phyloP scores from a whole-genome alignment of 2,329 filamentous ascomycete genomes.

The Penicillium sp. region DNA sequence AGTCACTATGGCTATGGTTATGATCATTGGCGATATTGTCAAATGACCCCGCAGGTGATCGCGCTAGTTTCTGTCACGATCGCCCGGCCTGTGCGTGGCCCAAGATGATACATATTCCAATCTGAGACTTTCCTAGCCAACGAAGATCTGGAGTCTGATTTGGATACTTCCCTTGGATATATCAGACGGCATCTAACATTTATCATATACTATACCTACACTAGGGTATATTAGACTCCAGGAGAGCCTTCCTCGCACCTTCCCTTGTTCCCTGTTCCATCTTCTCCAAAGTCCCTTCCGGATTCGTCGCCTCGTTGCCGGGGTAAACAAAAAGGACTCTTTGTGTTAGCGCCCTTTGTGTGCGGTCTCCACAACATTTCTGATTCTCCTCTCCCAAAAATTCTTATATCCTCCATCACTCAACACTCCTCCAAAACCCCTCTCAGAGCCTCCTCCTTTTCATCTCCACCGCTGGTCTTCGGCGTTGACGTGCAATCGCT shows the following conservation, averaged over 20 bases:
- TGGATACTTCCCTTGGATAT: no score
- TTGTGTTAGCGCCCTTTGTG: not conserved
- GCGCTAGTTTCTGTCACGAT: not conserved
- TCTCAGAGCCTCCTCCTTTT: not conserved
- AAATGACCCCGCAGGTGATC: not conserved
- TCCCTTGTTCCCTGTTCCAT: not conserved
- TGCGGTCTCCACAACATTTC: not conserved
- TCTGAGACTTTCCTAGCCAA: no score
- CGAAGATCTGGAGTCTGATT: no score
- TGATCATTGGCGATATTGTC: not conserved
- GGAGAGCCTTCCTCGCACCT: no score
- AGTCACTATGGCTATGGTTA: no score
- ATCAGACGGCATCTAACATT: no score
- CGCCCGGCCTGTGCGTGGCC: slow-evolving; percentile 1
- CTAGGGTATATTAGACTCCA: no score
- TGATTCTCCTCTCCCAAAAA: no score
- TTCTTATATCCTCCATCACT: slow-evolving; percentile 1
- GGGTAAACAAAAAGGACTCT: slow-evolving; percentile 2
- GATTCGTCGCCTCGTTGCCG: slow-evolving; percentile 3
- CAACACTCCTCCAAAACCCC: not conserved
- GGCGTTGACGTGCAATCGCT: slow-evolving; percentile 13
- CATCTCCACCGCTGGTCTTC: slow-evolving; percentile 2
- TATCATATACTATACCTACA: not conserved
- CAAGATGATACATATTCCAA: no score
- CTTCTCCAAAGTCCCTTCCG: no score